These are phyloP conservation scores for Panicum hallii DNA, from an alignment of 202 grass and related monocot genomes.

Conservation along the genomic window DNA sequence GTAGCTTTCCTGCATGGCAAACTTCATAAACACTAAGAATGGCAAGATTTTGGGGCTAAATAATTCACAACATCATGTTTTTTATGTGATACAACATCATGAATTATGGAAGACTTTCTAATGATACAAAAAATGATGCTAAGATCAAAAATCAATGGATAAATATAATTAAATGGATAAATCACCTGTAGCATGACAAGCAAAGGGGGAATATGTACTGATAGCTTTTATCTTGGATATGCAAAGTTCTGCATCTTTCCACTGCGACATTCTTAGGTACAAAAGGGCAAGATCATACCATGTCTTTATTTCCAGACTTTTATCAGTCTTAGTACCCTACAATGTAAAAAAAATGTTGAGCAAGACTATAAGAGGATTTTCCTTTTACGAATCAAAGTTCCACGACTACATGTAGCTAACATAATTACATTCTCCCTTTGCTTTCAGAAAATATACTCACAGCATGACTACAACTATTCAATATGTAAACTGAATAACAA, in stretches of 20 bases:
- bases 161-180: conserved; percentile 7
- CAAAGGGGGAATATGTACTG: conserved; percentile 57
- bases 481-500: background rate
- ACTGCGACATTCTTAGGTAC: conserved; percentile 79
- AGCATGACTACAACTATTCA: conserved; percentile 11
- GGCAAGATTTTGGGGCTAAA: background rate
- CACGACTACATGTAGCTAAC: conserved; percentile 33
- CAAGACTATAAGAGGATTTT: conserved; percentile 8
- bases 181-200: conserved; percentile 79
- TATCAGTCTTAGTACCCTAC: conserved; percentile 67
- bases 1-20: conserved; percentile 61
- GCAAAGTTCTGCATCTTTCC: conserved; percentile 79
- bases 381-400: conserved; percentile 1
- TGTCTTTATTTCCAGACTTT: conserved; percentile 69
- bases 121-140: background rate
- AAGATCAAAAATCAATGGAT: conserved; percentile 1
- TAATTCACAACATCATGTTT: background rate
- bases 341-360: conserved; percentile 21
- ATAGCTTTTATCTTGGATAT: conserved; percentile 63
- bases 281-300: conserved; percentile 88
- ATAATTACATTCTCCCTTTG: background rate
- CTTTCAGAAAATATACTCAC: background rate
- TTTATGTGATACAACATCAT: background rate
- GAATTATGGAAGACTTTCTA: background rate
- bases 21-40: conserved; percentile 30